A percentile compares a stretch with the other conserved stretches of the same genome.
These are phyloP conservation scores for Gossypium gossypioides DNA, from an alignment of 441 rosid species.

Conservation along the genomic window DNA sequence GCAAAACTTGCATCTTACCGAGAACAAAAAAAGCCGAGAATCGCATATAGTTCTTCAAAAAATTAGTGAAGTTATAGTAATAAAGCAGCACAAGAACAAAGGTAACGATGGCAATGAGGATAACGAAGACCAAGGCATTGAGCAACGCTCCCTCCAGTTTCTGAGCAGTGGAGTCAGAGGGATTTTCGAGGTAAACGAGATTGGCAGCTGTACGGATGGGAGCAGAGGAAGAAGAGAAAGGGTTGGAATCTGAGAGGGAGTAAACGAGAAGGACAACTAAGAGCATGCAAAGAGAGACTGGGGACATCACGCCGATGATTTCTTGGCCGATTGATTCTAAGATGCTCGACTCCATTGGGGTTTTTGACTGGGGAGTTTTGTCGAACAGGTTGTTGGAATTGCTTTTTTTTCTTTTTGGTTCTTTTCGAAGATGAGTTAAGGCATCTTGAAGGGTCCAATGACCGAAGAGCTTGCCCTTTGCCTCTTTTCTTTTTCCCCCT, in stretches of 20 bases:
- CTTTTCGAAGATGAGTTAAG: neutral
- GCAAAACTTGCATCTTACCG: constrained; percentile 25
- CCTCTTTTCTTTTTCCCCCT: neutral
- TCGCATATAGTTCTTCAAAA: constrained; percentile 87
- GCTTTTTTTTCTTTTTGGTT: neutral
- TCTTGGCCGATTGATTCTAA: constrained; percentile 69
- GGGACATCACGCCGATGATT: constrained; percentile 87
- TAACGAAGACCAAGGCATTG: constrained; percentile 72
- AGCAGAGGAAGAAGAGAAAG: constrained; percentile 35
- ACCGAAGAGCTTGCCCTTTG: neutral
- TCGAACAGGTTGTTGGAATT: constrained; percentile 18
- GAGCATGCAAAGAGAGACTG: constrained; percentile 87
- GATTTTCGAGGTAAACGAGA: constrained; percentile 75
- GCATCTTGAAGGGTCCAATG: neutral
- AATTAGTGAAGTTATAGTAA: constrained; percentile 81
- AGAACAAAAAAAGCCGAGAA: constrained; percentile 82
- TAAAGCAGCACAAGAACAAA: constrained; percentile 74
- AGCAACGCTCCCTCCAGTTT: constrained; percentile 78
- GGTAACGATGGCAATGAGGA: constrained; percentile 64
- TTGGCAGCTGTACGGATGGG: constrained; percentile 86
- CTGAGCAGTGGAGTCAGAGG: constrained; percentile 61
- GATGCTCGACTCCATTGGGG: constrained; percentile 72
- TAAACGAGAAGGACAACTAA: constrained; percentile 83
- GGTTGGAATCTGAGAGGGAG: constrained; percentile 57
- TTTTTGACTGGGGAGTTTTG: constrained; percentile 7